Conservation (phyloP, 108 stramenopile genomes). For the Fistulifera pelliculosa region DNA sequence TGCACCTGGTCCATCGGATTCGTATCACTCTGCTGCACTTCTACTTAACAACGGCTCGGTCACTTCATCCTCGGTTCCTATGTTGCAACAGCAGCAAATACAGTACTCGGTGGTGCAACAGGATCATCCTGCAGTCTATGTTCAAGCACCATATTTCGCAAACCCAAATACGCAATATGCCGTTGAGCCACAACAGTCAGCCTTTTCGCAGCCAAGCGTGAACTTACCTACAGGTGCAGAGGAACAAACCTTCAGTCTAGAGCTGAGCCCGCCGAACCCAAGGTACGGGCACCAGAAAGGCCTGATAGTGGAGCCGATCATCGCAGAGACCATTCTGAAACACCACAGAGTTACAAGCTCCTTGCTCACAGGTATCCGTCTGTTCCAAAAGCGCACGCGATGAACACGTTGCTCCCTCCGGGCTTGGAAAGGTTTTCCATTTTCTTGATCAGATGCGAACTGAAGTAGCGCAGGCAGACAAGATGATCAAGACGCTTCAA, state of each 20-base stretch:
- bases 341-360: constrained; percentile 6
- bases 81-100: background rate
- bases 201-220: background rate
- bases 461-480: constrained; percentile 72
- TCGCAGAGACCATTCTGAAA: background rate
- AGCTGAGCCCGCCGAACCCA: too few species aligned
- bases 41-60: background rate
- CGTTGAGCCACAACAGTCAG: background rate
- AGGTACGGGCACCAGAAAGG: background rate
- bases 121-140: background rate
- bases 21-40: background rate
- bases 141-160: background rate
- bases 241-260: too few species aligned
- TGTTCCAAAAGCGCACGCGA: too few species aligned
- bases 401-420: constrained; percentile 5
- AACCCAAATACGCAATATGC: background rate
- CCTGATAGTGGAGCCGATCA: background rate
- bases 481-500: constrained; percentile 45
- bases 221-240: too few species aligned
- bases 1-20: constrained; percentile 4
- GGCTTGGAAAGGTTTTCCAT: constrained; percentile 71
- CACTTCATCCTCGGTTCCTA: too few species aligned
- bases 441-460: constrained; percentile 62
- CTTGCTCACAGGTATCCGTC: too few species aligned
- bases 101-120: background rate